A percentile compares a stretch with the other conserved stretches of the same genome.
Evolutionary conservation across 257 asterid species (phyloP).

Genomic region (Gynochthodes officinalis): DNA sequence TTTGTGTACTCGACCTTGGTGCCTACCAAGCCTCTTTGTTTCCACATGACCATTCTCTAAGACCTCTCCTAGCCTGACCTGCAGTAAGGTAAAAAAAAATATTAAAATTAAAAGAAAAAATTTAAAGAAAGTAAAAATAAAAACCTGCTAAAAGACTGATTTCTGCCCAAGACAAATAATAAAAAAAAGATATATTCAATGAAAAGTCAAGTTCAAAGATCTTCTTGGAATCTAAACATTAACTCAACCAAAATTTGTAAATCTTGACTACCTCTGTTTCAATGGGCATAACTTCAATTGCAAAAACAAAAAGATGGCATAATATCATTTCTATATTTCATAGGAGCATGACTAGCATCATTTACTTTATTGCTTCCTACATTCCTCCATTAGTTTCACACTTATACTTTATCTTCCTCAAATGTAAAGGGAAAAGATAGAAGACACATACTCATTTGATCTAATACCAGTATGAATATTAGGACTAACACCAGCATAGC

Average conservation of each 20-base stretch:
- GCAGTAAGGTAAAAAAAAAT: conserved; percentile 15
- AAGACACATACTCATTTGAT: neutral
- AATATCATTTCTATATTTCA: neutral
- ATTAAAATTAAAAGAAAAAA: neutral
- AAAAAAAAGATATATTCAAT: neutral
- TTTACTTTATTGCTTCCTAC: neutral
- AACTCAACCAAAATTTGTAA: neutral
- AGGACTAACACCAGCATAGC: neutral
- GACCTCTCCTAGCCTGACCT: conserved; percentile 73
- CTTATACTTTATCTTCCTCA: neutral
- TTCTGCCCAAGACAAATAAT: neutral
- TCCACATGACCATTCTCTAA: conserved; percentile 61
- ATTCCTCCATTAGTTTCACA: neutral
- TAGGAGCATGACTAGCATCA: no score
- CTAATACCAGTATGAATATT: neutral
- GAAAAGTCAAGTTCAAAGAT: neutral
- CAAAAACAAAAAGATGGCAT: neutral
- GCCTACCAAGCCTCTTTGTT: conserved; percentile 60
- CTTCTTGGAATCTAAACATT: neutral
- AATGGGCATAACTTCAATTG: conserved; percentile 1
- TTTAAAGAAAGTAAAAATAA: neutral
- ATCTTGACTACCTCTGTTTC: neutral
- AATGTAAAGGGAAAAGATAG: neutral
- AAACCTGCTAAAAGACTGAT: no score
- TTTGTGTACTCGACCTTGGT: conserved; percentile 72